Evolutionary conservation across 2,329 filamentous ascomycete genomes (phyloP).

Genomic region (Pseudocercospora fijiensis): DNA sequence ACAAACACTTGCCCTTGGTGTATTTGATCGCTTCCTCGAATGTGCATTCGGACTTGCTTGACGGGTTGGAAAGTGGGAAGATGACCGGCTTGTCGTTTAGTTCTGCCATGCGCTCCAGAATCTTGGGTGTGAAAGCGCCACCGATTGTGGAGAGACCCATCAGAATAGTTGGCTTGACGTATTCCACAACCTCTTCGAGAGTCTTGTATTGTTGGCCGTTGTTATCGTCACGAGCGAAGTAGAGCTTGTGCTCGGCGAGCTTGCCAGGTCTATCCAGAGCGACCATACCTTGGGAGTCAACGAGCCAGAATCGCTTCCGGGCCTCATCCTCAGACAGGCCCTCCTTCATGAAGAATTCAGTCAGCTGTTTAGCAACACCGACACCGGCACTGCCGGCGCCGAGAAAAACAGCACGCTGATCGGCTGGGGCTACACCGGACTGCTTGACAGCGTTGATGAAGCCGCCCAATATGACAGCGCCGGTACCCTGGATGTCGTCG

Average conservation of each 20-base stretch:
- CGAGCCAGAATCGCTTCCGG: conserved; percentile 90
- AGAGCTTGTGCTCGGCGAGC: conserved; percentile 79
- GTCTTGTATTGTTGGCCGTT: conserved; percentile 67
- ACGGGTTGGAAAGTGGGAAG: conserved; percentile 94
- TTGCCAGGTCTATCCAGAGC: conserved; percentile 90
- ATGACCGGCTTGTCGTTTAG: conserved; percentile 68
- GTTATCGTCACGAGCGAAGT: conserved; percentile 66
- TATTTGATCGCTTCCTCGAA: conserved; percentile 89
- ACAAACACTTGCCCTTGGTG: conserved; percentile 80
- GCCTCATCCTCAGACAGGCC: conserved; percentile 86
- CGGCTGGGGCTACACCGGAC: conserved; percentile 78
- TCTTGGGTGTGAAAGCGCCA: conserved; percentile 86
- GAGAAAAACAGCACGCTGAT: conserved; percentile 94
- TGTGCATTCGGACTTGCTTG: conserved; percentile 95
- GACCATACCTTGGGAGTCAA: conserved; percentile 87
- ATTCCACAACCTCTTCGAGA: conserved; percentile 87
- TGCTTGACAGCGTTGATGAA: conserved; percentile 75
- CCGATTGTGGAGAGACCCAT: conserved; percentile 93
- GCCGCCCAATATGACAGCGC: conserved; percentile 87
- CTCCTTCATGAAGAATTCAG: conserved; percentile 92
- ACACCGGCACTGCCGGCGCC: conserved; percentile 94
- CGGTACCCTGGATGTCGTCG: conserved; percentile 96
- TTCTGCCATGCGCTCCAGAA: conserved; percentile 63
- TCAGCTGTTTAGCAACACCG: conserved; percentile 95
- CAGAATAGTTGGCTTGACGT: conserved; percentile 90